Evolutionary conservation across 2,329 filamentous ascomycete genomes (phyloP), one percentile per base, ranked within the genome.

Genomic region (Epichloe hybrida): DNA sequence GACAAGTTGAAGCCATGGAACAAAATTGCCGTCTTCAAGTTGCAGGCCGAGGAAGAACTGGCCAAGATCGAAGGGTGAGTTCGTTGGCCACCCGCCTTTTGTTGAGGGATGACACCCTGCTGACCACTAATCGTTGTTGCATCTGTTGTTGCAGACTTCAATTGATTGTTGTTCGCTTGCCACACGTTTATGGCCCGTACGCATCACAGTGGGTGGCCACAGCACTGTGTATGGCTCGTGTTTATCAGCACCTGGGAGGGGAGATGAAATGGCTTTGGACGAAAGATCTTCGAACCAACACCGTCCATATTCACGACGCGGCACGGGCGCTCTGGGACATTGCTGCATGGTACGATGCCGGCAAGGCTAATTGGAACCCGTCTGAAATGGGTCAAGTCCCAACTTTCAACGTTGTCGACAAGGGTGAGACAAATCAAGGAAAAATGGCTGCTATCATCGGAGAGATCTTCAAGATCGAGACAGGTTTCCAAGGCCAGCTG

Each of bases 251-350:
- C 59, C 75, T 90, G 55, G 77, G 83, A 49, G 84, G 86, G 53
- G 88, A 95, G 64, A 84, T 98, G 80, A 91, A 94, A 67, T 91
- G 87, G 77, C 74, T 97, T 17, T 96, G 91, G 86, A 88, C 85
- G 51, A 89, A 90, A 65, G 89, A 96, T 56, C 70, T 97, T 58
- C 81, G 87, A 56, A 84, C 88, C 43, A 95, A 97, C 69, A 95
- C 91, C 2, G 84, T 95, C 50, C 89, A 97, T 63, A 86, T 97
- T 54, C 77, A 88, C 62, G 93, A 98, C 66, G 85, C 85, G n/a
- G 83, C 80, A n/a, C 79, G 86, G 42, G 90, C 89, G 7, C 71
- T 95, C 50, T 97, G 89, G 88, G 75, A 76, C 39, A 80, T 84
- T 12, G 86, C 87, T 2, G 72, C 81, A 56, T 97, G 93, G 93